Evolutionary conservation across 2,329 filamentous ascomycete genomes (phyloP).

Genomic region (Cordyceps cateniannulata): DNA sequence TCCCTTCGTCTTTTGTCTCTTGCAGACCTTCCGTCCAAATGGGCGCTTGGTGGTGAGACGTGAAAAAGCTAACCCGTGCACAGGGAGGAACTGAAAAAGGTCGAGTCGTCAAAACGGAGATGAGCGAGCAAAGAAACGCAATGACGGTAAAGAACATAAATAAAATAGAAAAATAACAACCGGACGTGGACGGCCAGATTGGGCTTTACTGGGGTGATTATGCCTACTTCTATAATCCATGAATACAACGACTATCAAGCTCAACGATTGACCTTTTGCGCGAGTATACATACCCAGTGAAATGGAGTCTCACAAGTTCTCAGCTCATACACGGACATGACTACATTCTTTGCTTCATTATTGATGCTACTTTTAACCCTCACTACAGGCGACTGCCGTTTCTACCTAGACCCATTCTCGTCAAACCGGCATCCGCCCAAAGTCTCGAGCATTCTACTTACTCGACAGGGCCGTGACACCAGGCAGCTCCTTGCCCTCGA

Average conservation of each 20-base stretch:
- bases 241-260: neutral
- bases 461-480: slow-evolving; percentile 87
- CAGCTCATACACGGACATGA: neutral
- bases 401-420: neutral
- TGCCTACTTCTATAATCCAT: neutral
- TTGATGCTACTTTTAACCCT: neutral
- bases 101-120: slow-evolving; percentile 67
- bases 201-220: neutral
- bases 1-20: neutral
- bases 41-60: neutral
- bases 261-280: neutral
- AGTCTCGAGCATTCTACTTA: slow-evolving; percentile 45
- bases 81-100: slow-evolving; percentile 91
- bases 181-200: neutral
- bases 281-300: neutral
- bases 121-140: slow-evolving; percentile 19
- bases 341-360: neutral
- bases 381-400: slow-evolving; percentile 4
- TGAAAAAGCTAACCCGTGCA: slow-evolving; percentile 12
- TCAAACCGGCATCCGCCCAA: slow-evolving; percentile 6
- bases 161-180: neutral
- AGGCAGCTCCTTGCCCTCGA: slow-evolving; percentile 96
- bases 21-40: too few relatives aligned
- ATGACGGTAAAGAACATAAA: neutral
- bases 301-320: neutral